These are phyloP conservation scores for Peniophora sp. DNA, from an alignment of 1,284 basidiomycete genomes.

Conservation along the genomic window DNA sequence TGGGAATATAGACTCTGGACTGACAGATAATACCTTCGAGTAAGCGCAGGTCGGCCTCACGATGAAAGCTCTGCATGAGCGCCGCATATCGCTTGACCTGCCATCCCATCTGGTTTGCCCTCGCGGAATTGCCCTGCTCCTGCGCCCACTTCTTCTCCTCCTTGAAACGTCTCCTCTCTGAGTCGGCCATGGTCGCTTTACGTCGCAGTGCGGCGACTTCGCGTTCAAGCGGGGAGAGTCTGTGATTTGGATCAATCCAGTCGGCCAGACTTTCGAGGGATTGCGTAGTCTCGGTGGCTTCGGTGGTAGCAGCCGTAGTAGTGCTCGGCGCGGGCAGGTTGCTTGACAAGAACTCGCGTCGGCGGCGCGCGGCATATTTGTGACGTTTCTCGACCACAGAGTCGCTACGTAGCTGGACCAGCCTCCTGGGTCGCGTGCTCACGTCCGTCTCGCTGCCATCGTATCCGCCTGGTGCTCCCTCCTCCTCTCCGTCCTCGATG, in stretches of 20 bases:
- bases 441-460: slow-evolving; percentile 10
- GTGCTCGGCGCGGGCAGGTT: slow-evolving; percentile 5
- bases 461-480: slow-evolving; percentile 11
- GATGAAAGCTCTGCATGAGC: slow-evolving; percentile 70
- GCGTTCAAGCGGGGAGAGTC: slow-evolving; percentile 58
- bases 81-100: slow-evolving; percentile 72
- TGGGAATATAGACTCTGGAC: background rate
- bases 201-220: slow-evolving; percentile 65
- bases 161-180: slow-evolving; percentile 69
- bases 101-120: slow-evolving; percentile 72
- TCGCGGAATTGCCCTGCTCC: slow-evolving; percentile 63
- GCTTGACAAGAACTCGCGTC: slow-evolving; percentile 11
- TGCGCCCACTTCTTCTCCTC: slow-evolving; percentile 80
- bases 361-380: slow-evolving; percentile 14
- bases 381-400: slow-evolving; percentile 3
- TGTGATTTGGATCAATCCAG: slow-evolving; percentile 45
- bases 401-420: slow-evolving; percentile 22
- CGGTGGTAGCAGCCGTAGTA: slow-evolving; percentile 10
- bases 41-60: slow-evolving; percentile 67
- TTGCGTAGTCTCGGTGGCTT: slow-evolving; percentile 12
- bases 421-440: slow-evolving; percentile 12
- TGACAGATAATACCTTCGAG: slow-evolving; percentile 45
- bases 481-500: slow-evolving; percentile 34
- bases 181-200: slow-evolving; percentile 70
- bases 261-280: slow-evolving; percentile 42